These are phyloP conservation scores for Phytophthora aleatoria DNA, from an alignment of 352 stramenopile species.

Conservation along the genomic window DNA sequence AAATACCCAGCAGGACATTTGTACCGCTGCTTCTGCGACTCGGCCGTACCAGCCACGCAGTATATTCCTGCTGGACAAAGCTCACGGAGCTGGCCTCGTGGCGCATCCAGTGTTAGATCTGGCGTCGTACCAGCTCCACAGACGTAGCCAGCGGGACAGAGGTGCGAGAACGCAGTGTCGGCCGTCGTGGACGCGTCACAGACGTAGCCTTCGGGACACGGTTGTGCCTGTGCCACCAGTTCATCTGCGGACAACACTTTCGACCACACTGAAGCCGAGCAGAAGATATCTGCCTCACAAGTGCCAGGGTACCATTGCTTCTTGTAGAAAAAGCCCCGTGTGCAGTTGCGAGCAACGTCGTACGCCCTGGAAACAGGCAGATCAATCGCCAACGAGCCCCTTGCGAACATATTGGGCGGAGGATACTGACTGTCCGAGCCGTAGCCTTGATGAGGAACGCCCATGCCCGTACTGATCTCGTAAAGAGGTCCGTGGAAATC, in stretches of 20 bases:
- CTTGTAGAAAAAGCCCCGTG: conserved; percentile 87
- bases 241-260: conserved; percentile 26
- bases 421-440: conserved; percentile 78
- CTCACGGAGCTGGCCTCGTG: conserved; percentile 84
- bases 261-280: conserved; percentile 49
- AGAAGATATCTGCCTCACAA: conserved; percentile 97
- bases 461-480: conserved; percentile 86
- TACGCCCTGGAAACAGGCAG: conserved; percentile 82
- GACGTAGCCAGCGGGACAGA: conserved; percentile 93
- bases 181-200: conserved; percentile 93
- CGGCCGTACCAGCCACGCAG: conserved; percentile 88
- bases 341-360: conserved; percentile 94
- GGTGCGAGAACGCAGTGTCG: conserved; percentile 66
- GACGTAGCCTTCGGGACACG: conserved; percentile 94
- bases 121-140: conserved; percentile 95
- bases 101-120: conserved; percentile 89
- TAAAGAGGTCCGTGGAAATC: conserved; percentile 95
- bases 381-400: conserved; percentile 88
- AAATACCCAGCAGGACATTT: conserved; percentile 93
- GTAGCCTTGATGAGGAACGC: conserved; percentile 93
- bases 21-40: conserved; percentile 77
- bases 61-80: conserved; percentile 92
- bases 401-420: conserved; percentile 83
- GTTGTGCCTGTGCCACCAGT: conserved; percentile 81
- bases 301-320: conserved; percentile 95